These are phyloP conservation scores for Aspergillus felis DNA, from an alignment of 2,329 filamentous ascomycete genomes.

Conservation along the genomic window DNA sequence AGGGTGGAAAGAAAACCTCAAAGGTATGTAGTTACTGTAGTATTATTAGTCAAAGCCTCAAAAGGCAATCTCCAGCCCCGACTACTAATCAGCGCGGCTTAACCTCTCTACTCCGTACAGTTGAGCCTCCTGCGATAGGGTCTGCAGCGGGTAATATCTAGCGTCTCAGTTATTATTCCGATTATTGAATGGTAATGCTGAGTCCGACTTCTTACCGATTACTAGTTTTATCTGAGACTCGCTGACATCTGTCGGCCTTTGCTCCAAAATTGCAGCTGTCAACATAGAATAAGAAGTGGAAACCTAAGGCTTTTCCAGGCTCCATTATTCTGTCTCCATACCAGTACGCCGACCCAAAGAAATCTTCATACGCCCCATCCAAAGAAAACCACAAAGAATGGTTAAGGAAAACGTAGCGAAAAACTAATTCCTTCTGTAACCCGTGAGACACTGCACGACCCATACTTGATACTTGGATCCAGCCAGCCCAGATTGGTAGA, in stretches of 20 bases:
- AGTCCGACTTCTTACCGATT: neutral
- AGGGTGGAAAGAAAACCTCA: neutral
- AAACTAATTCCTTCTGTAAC: slow-evolving; percentile 9
- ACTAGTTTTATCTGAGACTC: neutral
- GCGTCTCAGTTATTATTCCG: neutral
- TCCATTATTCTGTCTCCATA: neutral
- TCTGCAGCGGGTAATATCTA: no score
- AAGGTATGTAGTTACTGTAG: neutral
- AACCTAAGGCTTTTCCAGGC: neutral
- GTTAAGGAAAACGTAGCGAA: neutral
- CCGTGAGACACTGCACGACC: slow-evolving; percentile 22
- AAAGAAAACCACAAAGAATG: slow-evolving; percentile 6
- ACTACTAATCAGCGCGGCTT: neutral
- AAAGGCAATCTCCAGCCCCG: neutral
- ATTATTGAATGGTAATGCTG: no score
- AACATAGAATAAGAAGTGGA: neutral
- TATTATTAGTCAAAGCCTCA: neutral
- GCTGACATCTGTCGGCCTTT: neutral
- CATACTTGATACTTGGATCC: slow-evolving; percentile 14
- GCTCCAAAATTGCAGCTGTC: neutral
- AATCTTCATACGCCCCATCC: neutral
- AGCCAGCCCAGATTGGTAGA: slow-evolving; percentile 15
- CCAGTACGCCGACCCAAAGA: neutral
- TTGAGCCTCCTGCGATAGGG: neutral
- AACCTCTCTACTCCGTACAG: neutral